Conservation (phyloP, 1,139 yeast species). For the Geotrichum australiense region DNA sequence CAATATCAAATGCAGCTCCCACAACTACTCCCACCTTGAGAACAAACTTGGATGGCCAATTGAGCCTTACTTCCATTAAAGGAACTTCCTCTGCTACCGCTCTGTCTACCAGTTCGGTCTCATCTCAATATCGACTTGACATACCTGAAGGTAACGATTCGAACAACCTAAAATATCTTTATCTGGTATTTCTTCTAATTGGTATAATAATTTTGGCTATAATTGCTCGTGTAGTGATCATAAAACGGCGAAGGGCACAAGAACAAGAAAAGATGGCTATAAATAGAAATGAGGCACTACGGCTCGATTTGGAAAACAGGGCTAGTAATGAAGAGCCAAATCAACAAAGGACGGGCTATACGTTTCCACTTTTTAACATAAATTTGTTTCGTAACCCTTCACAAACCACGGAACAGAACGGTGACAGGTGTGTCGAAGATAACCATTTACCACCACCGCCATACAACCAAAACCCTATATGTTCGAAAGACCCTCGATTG, state of each 20-base stretch:
- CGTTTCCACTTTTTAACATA: slow-evolving; percentile 16
- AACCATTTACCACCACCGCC: slow-evolving; percentile 27
- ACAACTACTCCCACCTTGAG: slow-evolving; percentile 2
- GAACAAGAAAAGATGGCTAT: slow-evolving; percentile 20
- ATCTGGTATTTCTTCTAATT: slow-evolving; percentile 25
- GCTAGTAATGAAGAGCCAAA: slow-evolving; percentile 10
- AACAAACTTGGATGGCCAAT: not conserved
- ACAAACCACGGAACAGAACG: not conserved
- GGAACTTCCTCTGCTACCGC: slow-evolving; percentile 12
- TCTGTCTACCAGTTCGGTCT: slow-evolving; percentile 9
- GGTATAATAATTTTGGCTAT: slow-evolving; percentile 26
- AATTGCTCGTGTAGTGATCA: slow-evolving; percentile 22
- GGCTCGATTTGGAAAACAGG: slow-evolving; percentile 25
- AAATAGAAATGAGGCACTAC: slow-evolving; percentile 25
- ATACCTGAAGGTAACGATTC: slow-evolving; percentile 14
- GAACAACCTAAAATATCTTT: slow-evolving; percentile 24
- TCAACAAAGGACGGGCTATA: slow-evolving; percentile 9
- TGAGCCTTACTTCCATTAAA: too few species aligned
- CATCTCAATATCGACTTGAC: slow-evolving; percentile 12
- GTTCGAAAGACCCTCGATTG: slow-evolving; percentile 18
- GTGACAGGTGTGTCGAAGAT: slow-evolving; percentile 14
- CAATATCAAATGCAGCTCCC: slow-evolving; percentile 8
- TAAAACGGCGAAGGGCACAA: slow-evolving; percentile 24
- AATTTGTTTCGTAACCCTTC: slow-evolving; percentile 13
- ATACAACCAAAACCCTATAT: slow-evolving; percentile 22